Base-by-base conservation (phyloP, 495 filamentous ascomycete species). In the Podospora sp. region DNA sequence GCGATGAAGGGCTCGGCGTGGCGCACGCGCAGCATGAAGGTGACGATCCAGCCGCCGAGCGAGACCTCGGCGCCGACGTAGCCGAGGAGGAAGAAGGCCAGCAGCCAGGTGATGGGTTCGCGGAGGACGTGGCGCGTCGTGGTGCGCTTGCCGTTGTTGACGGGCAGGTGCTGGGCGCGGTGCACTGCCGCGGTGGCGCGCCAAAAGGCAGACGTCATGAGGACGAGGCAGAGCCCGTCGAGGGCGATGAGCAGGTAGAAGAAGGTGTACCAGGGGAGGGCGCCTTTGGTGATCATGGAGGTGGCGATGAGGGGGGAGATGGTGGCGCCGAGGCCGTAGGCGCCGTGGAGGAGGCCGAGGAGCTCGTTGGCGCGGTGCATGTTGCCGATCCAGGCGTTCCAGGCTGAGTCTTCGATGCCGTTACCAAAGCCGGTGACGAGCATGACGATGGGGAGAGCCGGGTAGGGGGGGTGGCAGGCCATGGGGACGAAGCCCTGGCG, bases 31-130 rank as follows among this genome's bases (percentile, higher is more conserved):
- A 95, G 89, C 77, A 96, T 86, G 79, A 94, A 96, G 1, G 91
- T 92, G 51, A 94, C 91, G 49, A 96, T 88, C 93, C 92, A 97
- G 18, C 93, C 90, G 33, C 92, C 92, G 0, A 96, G 83, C 0
- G 89, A 88, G 22, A 97, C 93, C 66, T 97, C 93, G n/a, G 89
- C 79, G 51, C 93, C 93, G 12, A 95, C 91, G 71, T 95, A 96
- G 49, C 85, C 86, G 2, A 96, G 82, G 46, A 95, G 77, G 77
- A 96, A 96, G 18, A 90, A 52, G 9, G 93, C 85, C 40, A 87
- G 86, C 24, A 95, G 76, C 92, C 92, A 97, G 26, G 90, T 90
- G 3, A 95, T 77, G 50, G 76, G 77, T 36, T 76, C 61, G 12
- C 64, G 57, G 46, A 75, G 62, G 40, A 77, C 69, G 11, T 67